Base-by-base conservation (phyloP, 2,329 filamentous ascomycete genomes). In the Aspergillus novofumigatus region DNA sequence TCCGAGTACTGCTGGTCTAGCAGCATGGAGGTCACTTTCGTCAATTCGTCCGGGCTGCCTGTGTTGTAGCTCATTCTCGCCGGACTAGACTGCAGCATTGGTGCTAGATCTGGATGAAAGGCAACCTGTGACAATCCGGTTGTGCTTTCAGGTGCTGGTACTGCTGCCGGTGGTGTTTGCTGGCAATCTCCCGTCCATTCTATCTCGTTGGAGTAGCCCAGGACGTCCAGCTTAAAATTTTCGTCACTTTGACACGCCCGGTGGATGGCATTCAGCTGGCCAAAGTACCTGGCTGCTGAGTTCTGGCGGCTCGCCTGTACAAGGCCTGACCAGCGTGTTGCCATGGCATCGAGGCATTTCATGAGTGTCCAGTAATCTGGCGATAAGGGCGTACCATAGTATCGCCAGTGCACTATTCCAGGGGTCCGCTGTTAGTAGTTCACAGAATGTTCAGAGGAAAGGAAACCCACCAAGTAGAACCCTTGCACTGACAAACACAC, bases 401-500 rank as follows among this genome's bases (percentile, higher is more conserved):
- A 65, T 21, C 59, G 42, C 63, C 63, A 65, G 26, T 65, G 63
- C 3, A 64, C 62, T 62, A 78, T 6, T 64, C 28, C 9, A 29
- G 28, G 28, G 28, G 8, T 35, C 32, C 10, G 10, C 10, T 4
- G 28, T 29, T 11, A 38, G 32, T 6, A 17, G 14, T 17, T 4
- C 6, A 5, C 5, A 1, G 6, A 7, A 17, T 17, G 1, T 17
- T 2, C 14, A 11, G 5, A 38, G 5, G 32, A 38, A 38, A 38
- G 32, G 14, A 6, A 14, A 38, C 32, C 3, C 6, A 38, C 32
- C 32, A 17, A 38, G 32, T 7, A 38, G 0, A 80, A 62, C 0
- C 76, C 70, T n/a, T 75, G 67, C 0, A 38, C 32, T 38, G 72
- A 81, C 69, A 48, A 78, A 82, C 0, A 76, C 69, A 57, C 78